Conservation (phyloP, 73 alveolate genomes). For the Blepharisma stoltei region DNA sequence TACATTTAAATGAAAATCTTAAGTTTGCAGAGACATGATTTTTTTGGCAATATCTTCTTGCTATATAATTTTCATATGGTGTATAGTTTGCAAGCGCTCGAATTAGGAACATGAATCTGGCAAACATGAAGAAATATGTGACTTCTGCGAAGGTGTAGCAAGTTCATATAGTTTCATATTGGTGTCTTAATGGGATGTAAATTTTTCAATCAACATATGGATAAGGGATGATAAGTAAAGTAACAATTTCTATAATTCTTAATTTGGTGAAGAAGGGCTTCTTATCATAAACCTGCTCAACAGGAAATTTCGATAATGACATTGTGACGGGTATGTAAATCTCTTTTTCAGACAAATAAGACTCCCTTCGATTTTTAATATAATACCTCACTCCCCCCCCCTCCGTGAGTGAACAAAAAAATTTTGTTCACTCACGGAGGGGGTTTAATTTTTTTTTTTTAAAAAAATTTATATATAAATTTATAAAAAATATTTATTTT, state of each 20-base stretch:
- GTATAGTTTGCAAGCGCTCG: slow-evolving; percentile 2
- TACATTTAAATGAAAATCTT: not conserved
- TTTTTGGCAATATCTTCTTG: not conserved
- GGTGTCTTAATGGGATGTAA: not conserved
- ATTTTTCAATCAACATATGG: not conserved
- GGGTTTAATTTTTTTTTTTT: no score
- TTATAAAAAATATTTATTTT: no score
- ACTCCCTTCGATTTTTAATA: no score
- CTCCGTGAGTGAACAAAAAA: no score
- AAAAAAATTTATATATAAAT: no score
- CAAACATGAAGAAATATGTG: not conserved
- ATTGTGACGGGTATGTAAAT: no score
- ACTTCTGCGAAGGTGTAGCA: slow-evolving; percentile 5
- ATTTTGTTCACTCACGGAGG: no score
- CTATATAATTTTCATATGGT: slow-evolving; percentile 15
- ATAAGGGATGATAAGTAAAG: slow-evolving; percentile 12
- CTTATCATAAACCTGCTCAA: no score
- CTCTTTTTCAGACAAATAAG: no score
- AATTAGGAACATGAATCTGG: not conserved
- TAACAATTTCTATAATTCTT: not conserved
- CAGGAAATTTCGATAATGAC: no score
- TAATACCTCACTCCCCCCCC: no score
- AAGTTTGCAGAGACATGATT: slow-evolving; percentile 17
- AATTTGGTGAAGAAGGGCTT: no score
- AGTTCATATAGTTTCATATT: not conserved